These are phyloP conservation scores for Backusella sp. DNA, from an alignment of 192 early-diverging fungal genomes.

Conservation along the genomic window DNA sequence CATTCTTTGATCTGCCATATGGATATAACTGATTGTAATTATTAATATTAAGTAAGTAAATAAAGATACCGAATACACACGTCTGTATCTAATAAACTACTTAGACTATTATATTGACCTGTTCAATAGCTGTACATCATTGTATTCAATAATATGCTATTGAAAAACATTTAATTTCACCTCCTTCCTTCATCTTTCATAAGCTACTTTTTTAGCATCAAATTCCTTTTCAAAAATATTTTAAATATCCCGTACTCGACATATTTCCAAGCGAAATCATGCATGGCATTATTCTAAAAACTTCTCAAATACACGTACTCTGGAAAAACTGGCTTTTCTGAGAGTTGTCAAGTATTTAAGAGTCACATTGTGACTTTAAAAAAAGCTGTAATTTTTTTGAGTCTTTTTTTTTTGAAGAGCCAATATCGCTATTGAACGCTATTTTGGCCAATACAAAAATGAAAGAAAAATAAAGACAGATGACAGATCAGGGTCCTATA, in stretches of 20 bases:
- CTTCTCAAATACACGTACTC: not conserved
- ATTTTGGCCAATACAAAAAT: conserved; percentile 16
- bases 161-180: not conserved
- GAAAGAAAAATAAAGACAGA: not conserved
- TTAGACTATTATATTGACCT: not conserved
- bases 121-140: not conserved
- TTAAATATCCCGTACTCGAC: not conserved
- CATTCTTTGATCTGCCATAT: not conserved
- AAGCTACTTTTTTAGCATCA: not conserved
- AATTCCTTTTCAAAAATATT: not conserved
- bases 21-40: not conserved
- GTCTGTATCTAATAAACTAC: not conserved
- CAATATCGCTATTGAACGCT: conserved; percentile 20
- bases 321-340: not conserved
- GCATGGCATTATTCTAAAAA: conserved; percentile 5
- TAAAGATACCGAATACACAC: not conserved
- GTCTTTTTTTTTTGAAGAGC: conserved; percentile 9
- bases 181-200: not conserved
- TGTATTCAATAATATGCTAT: not conserved
- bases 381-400: conserved; percentile 1
- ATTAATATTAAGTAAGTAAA: not conserved
- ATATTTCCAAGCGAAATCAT: not conserved
- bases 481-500: conserved; percentile 18
- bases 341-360: not conserved
- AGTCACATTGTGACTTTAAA: conserved; percentile 9